Conservation (phyloP, 805 yeast genomes). For the Saccharomycopsis schoenii region DNA sequence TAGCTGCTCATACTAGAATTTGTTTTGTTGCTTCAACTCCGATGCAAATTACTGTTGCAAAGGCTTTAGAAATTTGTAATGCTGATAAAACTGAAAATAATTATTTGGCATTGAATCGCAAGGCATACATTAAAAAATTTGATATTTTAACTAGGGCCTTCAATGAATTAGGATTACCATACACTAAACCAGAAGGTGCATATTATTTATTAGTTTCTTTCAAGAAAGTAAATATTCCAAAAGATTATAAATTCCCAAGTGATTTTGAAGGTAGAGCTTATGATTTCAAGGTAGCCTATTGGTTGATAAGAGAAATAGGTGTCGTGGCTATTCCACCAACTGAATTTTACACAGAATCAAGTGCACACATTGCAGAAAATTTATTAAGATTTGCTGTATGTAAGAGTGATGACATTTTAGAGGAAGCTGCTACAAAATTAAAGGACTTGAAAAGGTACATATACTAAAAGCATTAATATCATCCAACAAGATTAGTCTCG, state of each 20-base stretch:
- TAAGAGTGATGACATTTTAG: conserved; percentile 74
- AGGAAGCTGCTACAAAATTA: conserved; percentile 73
- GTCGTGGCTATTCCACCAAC: conserved; percentile 96
- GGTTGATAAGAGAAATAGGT: conserved; percentile 88
- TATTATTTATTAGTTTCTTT: conserved; percentile 87
- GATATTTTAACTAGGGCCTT: conserved; percentile 63
- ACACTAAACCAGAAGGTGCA: conserved; percentile 88
- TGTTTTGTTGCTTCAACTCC: conserved; percentile 90
- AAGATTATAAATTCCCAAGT: conserved; percentile 59
- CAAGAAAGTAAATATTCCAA: conserved; percentile 70
- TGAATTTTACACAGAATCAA: conserved; percentile 71
- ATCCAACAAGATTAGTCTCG: too few species aligned
- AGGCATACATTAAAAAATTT: conserved; percentile 62
- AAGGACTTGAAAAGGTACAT: conserved; percentile 50
- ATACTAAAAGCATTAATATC: neutral
- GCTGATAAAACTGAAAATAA: conserved; percentile 43
- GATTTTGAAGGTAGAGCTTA: conserved; percentile 60
- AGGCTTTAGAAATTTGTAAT: conserved; percentile 39
- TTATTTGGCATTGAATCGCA: conserved; percentile 64
- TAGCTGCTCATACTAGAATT: conserved; percentile 88
- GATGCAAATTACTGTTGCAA: conserved; percentile 83
- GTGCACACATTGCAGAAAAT: conserved; percentile 70
- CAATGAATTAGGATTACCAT: conserved; percentile 82
- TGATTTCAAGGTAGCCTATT: conserved; percentile 83
- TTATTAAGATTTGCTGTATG: conserved; percentile 92